Percentiles rank a stretch among this genome's conserved stretches.
Evolutionary conservation across 2,329 filamentous ascomycete genomes (phyloP).

Genomic region (Proliferodiscus dingleyae): DNA sequence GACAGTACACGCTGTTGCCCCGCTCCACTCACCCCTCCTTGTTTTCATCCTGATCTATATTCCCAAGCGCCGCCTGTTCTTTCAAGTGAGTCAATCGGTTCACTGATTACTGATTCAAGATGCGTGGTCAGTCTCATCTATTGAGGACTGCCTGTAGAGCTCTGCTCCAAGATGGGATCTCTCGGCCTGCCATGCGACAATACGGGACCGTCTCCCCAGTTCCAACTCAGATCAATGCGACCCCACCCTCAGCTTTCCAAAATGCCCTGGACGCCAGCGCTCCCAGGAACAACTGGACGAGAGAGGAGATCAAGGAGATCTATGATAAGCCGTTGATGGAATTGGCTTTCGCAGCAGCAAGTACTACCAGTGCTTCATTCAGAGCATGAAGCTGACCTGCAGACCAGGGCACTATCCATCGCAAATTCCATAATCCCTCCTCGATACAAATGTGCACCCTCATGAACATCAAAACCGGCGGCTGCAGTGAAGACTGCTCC

Average conservation of each 20-base stretch:
- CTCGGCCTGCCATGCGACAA: slow-evolving; percentile 10
- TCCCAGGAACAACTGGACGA: slow-evolving; percentile 72
- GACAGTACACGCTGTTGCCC: neutral
- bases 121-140: slow-evolving; percentile 15
- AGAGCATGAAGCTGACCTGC: slow-evolving; percentile 8
- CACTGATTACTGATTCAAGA: slow-evolving; percentile 7
- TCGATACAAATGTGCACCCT: slow-evolving; percentile 89
- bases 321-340: slow-evolving; percentile 80
- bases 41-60: neutral
- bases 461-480: slow-evolving; percentile 95
- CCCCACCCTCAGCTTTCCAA: slow-evolving; percentile 20
- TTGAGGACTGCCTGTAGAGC: slow-evolving; percentile 10
- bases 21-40: slow-evolving; percentile 1
- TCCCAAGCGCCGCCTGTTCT: neutral
- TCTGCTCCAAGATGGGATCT: slow-evolving; percentile 13
- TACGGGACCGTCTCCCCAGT: slow-evolving; percentile 23
- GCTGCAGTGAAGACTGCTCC: slow-evolving; percentile 86
- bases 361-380: slow-evolving; percentile 27
- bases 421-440: slow-evolving; percentile 77
- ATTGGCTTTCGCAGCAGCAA: slow-evolving; percentile 68
- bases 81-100: slow-evolving; percentile 3
- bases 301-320: slow-evolving; percentile 73
- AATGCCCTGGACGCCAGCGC: slow-evolving; percentile 53
- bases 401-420: slow-evolving; percentile 68
- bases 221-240: slow-evolving; percentile 2